A percentile compares a stretch with the other conserved stretches of the same genome.
These are phyloP conservation scores for Magnolia changhungtana DNA, from an alignment of 164 flowering plant species.

Conservation along the genomic window DNA sequence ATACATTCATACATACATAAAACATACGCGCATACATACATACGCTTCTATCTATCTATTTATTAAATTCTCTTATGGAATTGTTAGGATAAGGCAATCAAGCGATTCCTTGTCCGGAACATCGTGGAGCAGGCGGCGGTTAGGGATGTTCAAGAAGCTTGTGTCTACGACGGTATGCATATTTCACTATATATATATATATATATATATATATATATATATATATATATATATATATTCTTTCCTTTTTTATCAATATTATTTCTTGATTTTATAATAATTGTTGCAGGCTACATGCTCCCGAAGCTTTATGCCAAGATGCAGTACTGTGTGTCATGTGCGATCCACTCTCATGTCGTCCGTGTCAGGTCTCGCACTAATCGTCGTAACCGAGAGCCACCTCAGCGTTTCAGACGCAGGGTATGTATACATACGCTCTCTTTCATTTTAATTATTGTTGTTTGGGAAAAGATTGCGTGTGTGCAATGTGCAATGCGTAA, in stretches of 20 bases:
- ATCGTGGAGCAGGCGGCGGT: slow-evolving; percentile 94
- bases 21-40: background rate
- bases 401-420: slow-evolving; percentile 85
- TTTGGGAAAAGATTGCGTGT: background rate
- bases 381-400: slow-evolving; percentile 83
- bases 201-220: no score
- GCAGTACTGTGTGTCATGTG: slow-evolving; percentile 26
- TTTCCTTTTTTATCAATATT: background rate
- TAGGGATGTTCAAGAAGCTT: slow-evolving; percentile 83
- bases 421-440: slow-evolving; percentile 23
- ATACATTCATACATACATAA: no score
- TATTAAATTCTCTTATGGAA: background rate
- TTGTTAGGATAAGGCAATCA: slow-evolving; percentile 76
- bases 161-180: slow-evolving; percentile 65
- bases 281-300: slow-evolving; percentile 15
- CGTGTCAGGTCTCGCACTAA: slow-evolving; percentile 80
- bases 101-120: slow-evolving; percentile 87
- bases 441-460: background rate
- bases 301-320: slow-evolving; percentile 27
- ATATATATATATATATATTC: no score
- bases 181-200: no score
- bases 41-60: background rate
- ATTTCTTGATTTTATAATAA: background rate
- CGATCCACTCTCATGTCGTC: slow-evolving; percentile 55
- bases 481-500: no score